Evolutionary conservation across 805 yeast genomes (phyloP), one percentile per base, ranked within the genome.

Genomic region (Kodamaea nitidulidarum): DNA sequence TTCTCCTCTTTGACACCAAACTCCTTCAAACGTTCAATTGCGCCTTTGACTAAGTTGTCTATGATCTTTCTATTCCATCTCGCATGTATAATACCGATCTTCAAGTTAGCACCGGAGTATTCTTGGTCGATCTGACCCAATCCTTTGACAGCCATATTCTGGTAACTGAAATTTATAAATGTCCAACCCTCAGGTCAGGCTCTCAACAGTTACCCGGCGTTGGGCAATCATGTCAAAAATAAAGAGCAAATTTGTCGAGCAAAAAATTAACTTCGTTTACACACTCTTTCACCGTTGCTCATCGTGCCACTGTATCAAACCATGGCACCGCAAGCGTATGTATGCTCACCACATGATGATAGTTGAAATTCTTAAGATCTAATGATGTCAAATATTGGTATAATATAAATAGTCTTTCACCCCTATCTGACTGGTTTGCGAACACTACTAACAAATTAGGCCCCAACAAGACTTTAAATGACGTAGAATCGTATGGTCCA

Each of bases 1-100:
- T 88, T 86, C 47, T 78, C 82, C 49, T 80, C 80, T 50, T 69
- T 62, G 20, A 93, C 98, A 18, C 88, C 88, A 40, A 84, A 63
- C 32, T 73, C 74, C 33, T 53, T 48, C 56, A 90, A 65, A 58
- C 76, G 76, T 22, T 66, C 60, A 26, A 79, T 61, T 16, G 93
- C 88, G 39, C 98, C 98, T 22, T 74, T 65, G 5, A 90, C 90
- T 33, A 93, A 70, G 10, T 87, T 82, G 33, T 79, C 81, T 52
- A 93, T 88, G 46, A 93, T 79, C 35, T 69, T 65, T 28, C 68
- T 61, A 63, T 93, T 93, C 98, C 98, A 93, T 63, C 98, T 84
- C 11, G 98, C 97, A 61, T 90, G 96, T 41, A 93, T 75, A 55
- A 93, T 88, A 25, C 91, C 96, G 39, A 93, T 71, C 51, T 82